These are phyloP conservation scores for Erodium trifolium DNA, from an alignment of 441 rosid genomes.

Conservation along the genomic window DNA sequence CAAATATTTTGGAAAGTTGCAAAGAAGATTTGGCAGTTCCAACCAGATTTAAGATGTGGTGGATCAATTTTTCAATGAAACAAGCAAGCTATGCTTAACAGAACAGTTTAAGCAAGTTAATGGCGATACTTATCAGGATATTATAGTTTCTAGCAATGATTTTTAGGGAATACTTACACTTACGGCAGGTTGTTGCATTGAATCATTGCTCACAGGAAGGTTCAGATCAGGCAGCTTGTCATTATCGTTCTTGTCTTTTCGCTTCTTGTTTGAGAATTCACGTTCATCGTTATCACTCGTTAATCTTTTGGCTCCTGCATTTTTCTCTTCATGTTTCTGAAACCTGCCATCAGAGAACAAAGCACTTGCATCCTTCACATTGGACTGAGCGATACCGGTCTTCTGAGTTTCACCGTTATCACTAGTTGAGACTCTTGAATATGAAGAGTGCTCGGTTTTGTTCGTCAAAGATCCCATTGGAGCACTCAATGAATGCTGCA, in stretches of 20 bases:
- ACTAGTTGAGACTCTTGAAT: constrained; percentile 19
- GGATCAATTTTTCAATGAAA: no score
- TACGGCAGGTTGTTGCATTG: constrained; percentile 19
- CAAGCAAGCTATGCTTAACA: no score
- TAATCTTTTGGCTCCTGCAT: constrained; percentile 17
- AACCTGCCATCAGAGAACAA: constrained; percentile 14
- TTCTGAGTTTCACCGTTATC: constrained; percentile 20
- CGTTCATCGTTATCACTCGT: constrained; percentile 14
- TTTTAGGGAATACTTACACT: constrained; percentile 11
- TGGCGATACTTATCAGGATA: neutral
- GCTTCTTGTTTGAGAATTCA: constrained; percentile 17
- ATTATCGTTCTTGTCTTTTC: constrained; percentile 20
- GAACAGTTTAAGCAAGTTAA: no score
- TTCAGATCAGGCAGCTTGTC: constrained; percentile 31
- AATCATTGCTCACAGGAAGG: constrained; percentile 21
- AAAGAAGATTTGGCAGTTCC: no score
- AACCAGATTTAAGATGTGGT: no score
- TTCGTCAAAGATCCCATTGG: constrained; percentile 17
- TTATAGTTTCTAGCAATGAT: constrained; percentile 9
- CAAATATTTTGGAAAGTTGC: no score
- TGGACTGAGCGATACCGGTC: constrained; percentile 10
- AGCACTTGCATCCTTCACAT: constrained; percentile 12
- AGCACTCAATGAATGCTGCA: constrained; percentile 16
- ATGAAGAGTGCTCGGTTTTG: constrained; percentile 22
- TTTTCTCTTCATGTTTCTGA: constrained; percentile 19